A percentile compares a stretch with the other conserved stretches of the same genome.
These are phyloP conservation scores for Solanum gandarillasii DNA, from an alignment of 257 asterid genomes.

Conservation along the genomic window DNA sequence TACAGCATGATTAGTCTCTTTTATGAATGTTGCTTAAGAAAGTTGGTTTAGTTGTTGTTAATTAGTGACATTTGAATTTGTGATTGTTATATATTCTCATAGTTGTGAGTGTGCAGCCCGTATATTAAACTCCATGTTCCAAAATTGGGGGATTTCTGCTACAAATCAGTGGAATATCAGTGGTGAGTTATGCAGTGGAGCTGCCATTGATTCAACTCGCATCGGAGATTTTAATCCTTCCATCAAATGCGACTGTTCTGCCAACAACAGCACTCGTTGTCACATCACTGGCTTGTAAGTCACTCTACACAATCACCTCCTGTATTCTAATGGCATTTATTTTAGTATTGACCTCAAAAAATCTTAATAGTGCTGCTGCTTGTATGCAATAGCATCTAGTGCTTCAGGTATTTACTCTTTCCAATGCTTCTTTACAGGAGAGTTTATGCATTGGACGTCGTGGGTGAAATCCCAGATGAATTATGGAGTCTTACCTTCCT, in stretches of 20 bases:
- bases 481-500: slow-evolving; percentile 53
- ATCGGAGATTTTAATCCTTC: slow-evolving; percentile 25
- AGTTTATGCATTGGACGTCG: slow-evolving; percentile 28
- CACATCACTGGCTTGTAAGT: slow-evolving; percentile 27
- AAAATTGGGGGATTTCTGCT: slow-evolving; percentile 23
- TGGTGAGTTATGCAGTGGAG: slow-evolving; percentile 57
- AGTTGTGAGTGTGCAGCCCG: slow-evolving; percentile 23
- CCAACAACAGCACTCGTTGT: slow-evolving; percentile 26
- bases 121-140: slow-evolving; percentile 38
- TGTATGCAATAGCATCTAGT: background rate
- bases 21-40: no score
- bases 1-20: no score
- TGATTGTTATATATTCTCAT: background rate
- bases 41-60: no score
- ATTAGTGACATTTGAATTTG: background rate
- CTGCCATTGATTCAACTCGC: slow-evolving; percentile 24
- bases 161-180: slow-evolving; percentile 41
- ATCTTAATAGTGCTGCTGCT: background rate
- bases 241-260: slow-evolving; percentile 56
- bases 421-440: slow-evolving; percentile 24
- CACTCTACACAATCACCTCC: background rate
- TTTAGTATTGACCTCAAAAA: background rate
- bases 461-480: slow-evolving; percentile 41
- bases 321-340: background rate
- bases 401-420: background rate